phyloP scores from a whole-genome alignment of 75 land plant species.

The Sequoia sempervirens region DNA sequence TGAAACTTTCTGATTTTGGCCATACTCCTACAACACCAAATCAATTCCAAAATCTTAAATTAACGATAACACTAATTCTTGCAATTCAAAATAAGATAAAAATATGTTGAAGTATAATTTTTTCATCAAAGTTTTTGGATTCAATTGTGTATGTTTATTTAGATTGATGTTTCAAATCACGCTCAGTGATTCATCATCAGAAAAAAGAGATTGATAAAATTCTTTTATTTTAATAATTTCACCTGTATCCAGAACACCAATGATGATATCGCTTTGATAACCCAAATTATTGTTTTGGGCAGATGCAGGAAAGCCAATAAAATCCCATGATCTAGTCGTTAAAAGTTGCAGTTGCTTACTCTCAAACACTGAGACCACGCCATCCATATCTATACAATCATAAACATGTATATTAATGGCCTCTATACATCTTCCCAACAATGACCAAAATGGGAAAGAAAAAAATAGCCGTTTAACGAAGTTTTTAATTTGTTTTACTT shows the following conservation, averaged over 20 bases:
- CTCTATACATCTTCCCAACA: no score
- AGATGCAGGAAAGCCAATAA: conserved; percentile 10
- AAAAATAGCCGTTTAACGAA: no score
- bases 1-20: conserved; percentile 34
- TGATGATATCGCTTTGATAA: conserved; percentile 30
- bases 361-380: conserved; percentile 41
- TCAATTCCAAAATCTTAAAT: background rate
- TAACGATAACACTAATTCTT: background rate
- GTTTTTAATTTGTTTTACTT: background rate
- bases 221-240: background rate
- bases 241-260: conserved; percentile 63
- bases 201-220: no score
- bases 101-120: no score
- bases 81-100: no score
- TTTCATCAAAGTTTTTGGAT: no score
- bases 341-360: conserved; percentile 25
- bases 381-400: conserved; percentile 13
- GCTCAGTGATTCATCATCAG: no score
- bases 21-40: conserved; percentile 19
- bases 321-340: conserved; percentile 70
- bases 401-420: background rate
- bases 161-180: no score
- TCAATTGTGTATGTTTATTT: no score
- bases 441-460: no score
- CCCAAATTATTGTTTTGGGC: conserved; percentile 4